A percentile compares a stretch with the other conserved stretches of the same genome.
Conservation (phyloP, 257 asterid species). For the Nicotiana knightiana region DNA sequence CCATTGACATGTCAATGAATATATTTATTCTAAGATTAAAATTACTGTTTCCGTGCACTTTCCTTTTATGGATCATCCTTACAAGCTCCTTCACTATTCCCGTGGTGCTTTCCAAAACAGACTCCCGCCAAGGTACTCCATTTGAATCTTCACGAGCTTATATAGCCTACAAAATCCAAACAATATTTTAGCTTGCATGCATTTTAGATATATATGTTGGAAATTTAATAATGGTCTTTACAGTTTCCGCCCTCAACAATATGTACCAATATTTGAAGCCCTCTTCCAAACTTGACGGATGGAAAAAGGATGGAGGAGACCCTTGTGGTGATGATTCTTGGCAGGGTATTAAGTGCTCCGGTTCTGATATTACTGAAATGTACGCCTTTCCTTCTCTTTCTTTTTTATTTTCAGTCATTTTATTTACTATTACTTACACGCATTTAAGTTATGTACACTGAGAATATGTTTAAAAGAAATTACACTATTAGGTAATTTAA, state of each 20-base stretch:
- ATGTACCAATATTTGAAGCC: slow-evolving; percentile 43
- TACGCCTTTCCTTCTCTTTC: background rate
- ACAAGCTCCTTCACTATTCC: background rate
- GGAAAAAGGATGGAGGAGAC: slow-evolving; percentile 43
- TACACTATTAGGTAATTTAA: background rate
- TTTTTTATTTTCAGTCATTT: background rate
- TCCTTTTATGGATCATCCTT: background rate
- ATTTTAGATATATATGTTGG: background rate
- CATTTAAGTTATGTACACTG: too few species aligned
- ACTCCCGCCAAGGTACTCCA: slow-evolving; percentile 8
- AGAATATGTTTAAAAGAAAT: background rate
- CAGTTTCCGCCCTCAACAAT: slow-evolving; percentile 43
- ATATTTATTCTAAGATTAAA: background rate
- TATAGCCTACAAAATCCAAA: background rate
- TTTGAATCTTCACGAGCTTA: background rate
- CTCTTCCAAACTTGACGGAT: slow-evolving; percentile 27
- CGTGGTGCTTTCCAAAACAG: slow-evolving; percentile 6
- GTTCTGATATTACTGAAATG: slow-evolving; percentile 41
- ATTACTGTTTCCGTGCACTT: background rate
- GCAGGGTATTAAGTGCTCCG: slow-evolving; percentile 44
- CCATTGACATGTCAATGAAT: background rate
- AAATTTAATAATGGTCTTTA: background rate
- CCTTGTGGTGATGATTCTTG: slow-evolving; percentile 53
- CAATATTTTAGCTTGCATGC: background rate
- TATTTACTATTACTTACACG: background rate